Percentiles rank a stretch among this genome's conserved stretches.
Conservation (phyloP, 805 yeast genomes). For the Gaillardinia entomophila region DNA sequence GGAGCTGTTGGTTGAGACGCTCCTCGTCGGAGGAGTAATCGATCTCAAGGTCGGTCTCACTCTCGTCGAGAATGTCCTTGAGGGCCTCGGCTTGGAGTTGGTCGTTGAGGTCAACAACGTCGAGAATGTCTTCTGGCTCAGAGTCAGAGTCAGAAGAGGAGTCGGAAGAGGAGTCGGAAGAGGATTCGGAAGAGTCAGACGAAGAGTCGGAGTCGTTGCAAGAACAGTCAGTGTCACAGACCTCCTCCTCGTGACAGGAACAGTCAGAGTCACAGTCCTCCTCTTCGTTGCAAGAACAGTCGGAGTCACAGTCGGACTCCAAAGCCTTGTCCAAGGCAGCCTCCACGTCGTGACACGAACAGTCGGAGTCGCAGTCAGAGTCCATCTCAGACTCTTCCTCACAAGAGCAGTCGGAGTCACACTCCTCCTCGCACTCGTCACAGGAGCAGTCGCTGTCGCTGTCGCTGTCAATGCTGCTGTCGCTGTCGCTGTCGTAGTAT, state of each 20-base stretch:
- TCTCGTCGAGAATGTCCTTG: slow-evolving; percentile 23
- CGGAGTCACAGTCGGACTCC: slow-evolving; percentile 9
- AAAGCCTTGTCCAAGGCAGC: slow-evolving; percentile 5
- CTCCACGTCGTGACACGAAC: no score
- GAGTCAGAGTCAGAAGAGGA: not conserved
- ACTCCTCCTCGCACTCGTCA: slow-evolving; percentile 5
- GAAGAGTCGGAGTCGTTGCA: slow-evolving; percentile 2
- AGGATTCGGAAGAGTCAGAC: slow-evolving; percentile 5
- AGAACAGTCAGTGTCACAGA: slow-evolving; percentile 2
- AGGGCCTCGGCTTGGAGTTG: slow-evolving; percentile 32
- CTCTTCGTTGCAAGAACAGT: no score
- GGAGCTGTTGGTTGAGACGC: slow-evolving; percentile 25
- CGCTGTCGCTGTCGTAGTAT: slow-evolving; percentile 19
- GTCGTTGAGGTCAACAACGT: slow-evolving; percentile 33
- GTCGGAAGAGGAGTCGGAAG: slow-evolving; percentile 10
- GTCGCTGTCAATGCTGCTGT: slow-evolving; percentile 17
- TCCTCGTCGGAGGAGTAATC: slow-evolving; percentile 24
- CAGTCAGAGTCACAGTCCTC: no score
- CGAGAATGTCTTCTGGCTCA: slow-evolving; percentile 27
- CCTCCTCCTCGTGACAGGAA: no score
- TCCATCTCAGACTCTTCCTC: slow-evolving; percentile 2
- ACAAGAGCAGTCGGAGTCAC: slow-evolving; percentile 2
- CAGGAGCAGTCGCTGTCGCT: slow-evolving; percentile 2
- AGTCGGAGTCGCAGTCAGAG: slow-evolving; percentile 4
- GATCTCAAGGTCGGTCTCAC: slow-evolving; percentile 14